phyloP scores from a whole-genome alignment of 768 basidiomycete species.

The Hygrocybe punicea region DNA sequence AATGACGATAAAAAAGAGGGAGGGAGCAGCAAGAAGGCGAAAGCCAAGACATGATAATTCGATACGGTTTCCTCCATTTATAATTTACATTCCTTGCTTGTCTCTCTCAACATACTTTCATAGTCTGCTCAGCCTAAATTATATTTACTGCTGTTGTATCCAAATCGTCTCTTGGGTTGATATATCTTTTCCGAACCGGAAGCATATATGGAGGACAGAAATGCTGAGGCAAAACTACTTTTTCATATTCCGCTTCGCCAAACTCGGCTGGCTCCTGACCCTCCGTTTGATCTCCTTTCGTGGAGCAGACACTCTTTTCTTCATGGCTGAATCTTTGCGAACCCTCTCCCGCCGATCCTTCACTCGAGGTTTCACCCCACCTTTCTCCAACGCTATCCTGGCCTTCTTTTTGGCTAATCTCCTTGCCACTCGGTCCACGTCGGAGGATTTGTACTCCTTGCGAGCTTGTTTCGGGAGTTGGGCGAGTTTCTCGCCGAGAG shows the following conservation, averaged over 20 bases:
- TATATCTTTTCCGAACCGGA: too few species aligned
- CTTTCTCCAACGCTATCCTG: constrained; percentile 45
- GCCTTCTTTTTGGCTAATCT: constrained; percentile 89
- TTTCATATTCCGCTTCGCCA: constrained; percentile 55
- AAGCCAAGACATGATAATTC: background rate
- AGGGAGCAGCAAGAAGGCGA: constrained; percentile 8
- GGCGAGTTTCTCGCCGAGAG: constrained; percentile 73
- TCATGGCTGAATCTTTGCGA: constrained; percentile 36
- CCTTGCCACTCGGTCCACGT: constrained; percentile 78
- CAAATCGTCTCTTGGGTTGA: too few species aligned
- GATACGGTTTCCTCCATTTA: too few species aligned
- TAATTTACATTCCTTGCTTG: background rate
- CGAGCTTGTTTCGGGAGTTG: constrained; percentile 81
- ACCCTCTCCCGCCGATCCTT: constrained; percentile 46
- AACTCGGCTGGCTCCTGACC: constrained; percentile 52
- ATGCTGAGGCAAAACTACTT: constrained; percentile 37
- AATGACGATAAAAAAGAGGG: constrained; percentile 6
- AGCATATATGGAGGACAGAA: too few species aligned
- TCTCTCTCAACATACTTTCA: background rate
- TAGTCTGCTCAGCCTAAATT: too few species aligned
- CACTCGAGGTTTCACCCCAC: constrained; percentile 30
- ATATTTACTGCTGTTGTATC: too few species aligned
- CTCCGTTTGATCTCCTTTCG: constrained; percentile 34
- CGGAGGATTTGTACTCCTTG: constrained; percentile 73
- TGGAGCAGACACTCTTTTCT: constrained; percentile 19